Base-by-base conservation (phyloP, 148 eudicot genomes). In the Polygonum maritimum region DNA sequence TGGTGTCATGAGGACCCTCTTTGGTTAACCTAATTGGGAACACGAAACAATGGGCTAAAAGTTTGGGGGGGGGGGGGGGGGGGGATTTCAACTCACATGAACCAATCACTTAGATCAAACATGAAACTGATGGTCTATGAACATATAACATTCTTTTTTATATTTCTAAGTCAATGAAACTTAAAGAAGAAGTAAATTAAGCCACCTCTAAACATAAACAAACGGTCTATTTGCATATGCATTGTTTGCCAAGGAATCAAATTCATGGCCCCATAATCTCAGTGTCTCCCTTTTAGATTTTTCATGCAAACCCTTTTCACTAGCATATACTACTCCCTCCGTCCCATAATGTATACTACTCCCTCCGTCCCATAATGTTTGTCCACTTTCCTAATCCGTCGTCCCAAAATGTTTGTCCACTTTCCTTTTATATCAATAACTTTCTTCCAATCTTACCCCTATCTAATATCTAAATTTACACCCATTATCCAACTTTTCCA, bases 11-110 rank as follows among this genome's bases (percentile, higher is more conserved):
- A 73, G 82, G 86, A 13, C 76, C 86, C 78, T 76, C 38, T 73
- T 76, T 81, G 69, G 78, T 76, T 76, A 55, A 74, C 83, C 76
- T 81, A 84, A 70, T 76, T 76, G 86, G 86, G 86, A 82, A 84
- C 86, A 84, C 36, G 36, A 78, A 79, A 51, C 76, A 69, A 81
- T 84, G 81, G 82, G 80, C 78, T 45, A 74, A 78, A 84, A 83
- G 83, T 80, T 78, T 77, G 77, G 58, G 44, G 69, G 83, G 44
- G 69, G 83, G 44, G 69, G 83, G 44, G 69, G 83, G 44, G 69
- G 83, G 44, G 69, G 83, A 76, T 51, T 49, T 60, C 38, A 60
- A 60, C 38, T 16, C 38, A 60, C 16, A 80, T 84, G 79, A 79
- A 79, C 76, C 84, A 74, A 76, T 81, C 76, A 72, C 60, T 78